Conservation (phyloP, 2,329 filamentous ascomycete species). For the Cladosporium sp. region DNA sequence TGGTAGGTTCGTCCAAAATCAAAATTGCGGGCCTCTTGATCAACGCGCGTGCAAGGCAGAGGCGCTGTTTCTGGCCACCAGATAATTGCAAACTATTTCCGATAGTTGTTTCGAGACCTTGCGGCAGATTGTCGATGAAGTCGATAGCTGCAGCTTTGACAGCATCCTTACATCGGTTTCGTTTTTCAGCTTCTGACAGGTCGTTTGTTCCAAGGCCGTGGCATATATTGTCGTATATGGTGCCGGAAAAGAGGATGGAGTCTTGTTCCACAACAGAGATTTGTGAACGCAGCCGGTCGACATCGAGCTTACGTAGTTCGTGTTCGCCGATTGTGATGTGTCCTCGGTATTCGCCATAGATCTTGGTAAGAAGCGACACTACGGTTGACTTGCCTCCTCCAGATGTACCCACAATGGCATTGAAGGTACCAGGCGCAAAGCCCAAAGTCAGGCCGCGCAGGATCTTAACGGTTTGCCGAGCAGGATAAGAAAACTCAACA, state of each 20-base stretch:
- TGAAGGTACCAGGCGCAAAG: conserved; percentile 38
- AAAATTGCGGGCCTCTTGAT: conserved; percentile 43
- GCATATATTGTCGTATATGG: conserved; percentile 42
- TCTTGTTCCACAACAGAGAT: conserved; percentile 45
- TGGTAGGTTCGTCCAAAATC: conserved; percentile 46
- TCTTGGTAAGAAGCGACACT: conserved; percentile 39
- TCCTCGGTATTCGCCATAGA: conserved; percentile 41
- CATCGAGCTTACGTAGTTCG: conserved; percentile 37
- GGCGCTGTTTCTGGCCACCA: conserved; percentile 44
- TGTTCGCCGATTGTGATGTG: conserved; percentile 36
- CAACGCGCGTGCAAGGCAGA: conserved; percentile 45
- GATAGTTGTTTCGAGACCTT: conserved; percentile 42
- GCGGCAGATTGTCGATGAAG: conserved; percentile 41
- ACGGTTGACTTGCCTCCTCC: conserved; percentile 45
- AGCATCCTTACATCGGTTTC: conserved; percentile 28
- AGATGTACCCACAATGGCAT: conserved; percentile 43
- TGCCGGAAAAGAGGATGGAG: conserved; percentile 41
- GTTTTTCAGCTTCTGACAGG: conserved; percentile 22
- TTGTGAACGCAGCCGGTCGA: conserved; percentile 35
- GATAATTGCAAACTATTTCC: conserved; percentile 42
- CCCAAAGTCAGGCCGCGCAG: conserved; percentile 35
- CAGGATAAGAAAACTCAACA: conserved; percentile 43
- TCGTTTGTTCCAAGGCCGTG: conserved; percentile 31
- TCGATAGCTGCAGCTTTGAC: conserved; percentile 39
- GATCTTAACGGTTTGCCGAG: conserved; percentile 38